Evolutionary conservation across 768 basidiomycete species (phyloP).

Genomic region (Suillus spraguei): DNA sequence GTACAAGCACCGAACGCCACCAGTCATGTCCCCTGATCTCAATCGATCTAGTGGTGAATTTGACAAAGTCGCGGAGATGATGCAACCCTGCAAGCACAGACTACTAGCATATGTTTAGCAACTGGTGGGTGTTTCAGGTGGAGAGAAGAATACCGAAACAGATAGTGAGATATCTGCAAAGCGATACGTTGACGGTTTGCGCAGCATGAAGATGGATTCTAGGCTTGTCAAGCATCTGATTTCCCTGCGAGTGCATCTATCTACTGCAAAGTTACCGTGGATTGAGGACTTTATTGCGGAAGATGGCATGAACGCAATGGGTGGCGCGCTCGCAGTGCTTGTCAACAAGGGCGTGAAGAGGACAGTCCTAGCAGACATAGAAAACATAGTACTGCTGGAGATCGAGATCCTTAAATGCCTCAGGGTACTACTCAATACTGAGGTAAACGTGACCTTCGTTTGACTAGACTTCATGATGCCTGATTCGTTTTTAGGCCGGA

Average conservation of each 20-base stretch:
- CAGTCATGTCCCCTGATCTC: conserved; percentile 35
- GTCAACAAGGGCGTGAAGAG: conserved; percentile 71
- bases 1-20: conserved; percentile 39
- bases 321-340: conserved; percentile 55
- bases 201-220: conserved; percentile 54
- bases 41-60: conserved; percentile 44
- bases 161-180: conserved; percentile 52
- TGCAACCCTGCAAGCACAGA: conserved; percentile 58
- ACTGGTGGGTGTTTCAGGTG: conserved; percentile 76
- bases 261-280: conserved; percentile 79
- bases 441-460: conserved; percentile 50
- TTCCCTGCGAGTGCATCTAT: conserved; percentile 81
- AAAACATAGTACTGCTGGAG: conserved; percentile 71
- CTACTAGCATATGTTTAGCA: conserved; percentile 75
- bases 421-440: conserved; percentile 81
- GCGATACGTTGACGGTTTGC: conserved; percentile 67
- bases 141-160: conserved; percentile 38
- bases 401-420: conserved; percentile 80
- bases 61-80: conserved; percentile 30
- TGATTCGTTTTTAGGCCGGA: conserved; percentile 53
- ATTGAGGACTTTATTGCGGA: conserved; percentile 70
- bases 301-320: conserved; percentile 68
- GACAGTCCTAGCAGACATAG: conserved; percentile 60
- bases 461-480: not conserved
- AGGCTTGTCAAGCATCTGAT: conserved; percentile 79